A percentile compares a stretch with the other conserved stretches of the same genome.
Evolutionary conservation across 2,329 filamentous ascomycete species (phyloP).

Genomic region (Xylariaceae sp.): DNA sequence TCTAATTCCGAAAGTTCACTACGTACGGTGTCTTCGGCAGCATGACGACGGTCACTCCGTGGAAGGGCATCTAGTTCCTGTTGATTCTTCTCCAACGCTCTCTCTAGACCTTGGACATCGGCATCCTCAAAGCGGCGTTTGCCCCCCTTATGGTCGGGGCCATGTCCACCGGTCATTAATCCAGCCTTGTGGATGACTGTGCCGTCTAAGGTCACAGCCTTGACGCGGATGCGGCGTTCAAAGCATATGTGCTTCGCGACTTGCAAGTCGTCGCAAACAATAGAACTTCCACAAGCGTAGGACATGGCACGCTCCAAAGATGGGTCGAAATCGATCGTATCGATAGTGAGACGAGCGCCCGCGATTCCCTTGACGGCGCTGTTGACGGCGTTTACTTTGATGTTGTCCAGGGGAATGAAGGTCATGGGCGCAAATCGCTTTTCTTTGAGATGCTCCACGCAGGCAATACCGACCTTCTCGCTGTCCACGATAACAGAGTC

Average conservation of each 20-base stretch:
- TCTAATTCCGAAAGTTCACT: conserved; percentile 76
- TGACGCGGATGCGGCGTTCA: conserved; percentile 76
- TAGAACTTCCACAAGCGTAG: conserved; percentile 89
- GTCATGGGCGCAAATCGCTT: conserved; percentile 83
- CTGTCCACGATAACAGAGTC: conserved; percentile 93
- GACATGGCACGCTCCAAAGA: conserved; percentile 86
- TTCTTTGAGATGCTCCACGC: conserved; percentile 89
- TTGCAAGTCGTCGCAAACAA: conserved; percentile 84
- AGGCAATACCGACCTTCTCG: conserved; percentile 89
- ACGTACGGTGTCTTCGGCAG: conserved; percentile 75
- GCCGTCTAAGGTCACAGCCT: conserved; percentile 92
- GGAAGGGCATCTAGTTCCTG: conserved; percentile 76
- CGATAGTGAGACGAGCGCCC: conserved; percentile 82
- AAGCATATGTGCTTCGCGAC: conserved; percentile 90
- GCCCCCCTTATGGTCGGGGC: conserved; percentile 65
- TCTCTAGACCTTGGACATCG: conserved; percentile 79
- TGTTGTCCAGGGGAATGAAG: conserved; percentile 94
- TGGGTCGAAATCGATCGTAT: conserved; percentile 90
- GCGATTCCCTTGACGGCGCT: conserved; percentile 85
- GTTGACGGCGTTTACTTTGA: conserved; percentile 88
- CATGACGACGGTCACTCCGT: conserved; percentile 66
- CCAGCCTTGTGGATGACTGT: conserved; percentile 95
- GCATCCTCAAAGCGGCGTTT: conserved; percentile 84
- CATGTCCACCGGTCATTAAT: conserved; percentile 91
- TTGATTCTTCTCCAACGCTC: conserved; percentile 67